phyloP scores from a whole-genome alignment of 768 basidiomycete genomes.

The Lactarius quietus region DNA sequence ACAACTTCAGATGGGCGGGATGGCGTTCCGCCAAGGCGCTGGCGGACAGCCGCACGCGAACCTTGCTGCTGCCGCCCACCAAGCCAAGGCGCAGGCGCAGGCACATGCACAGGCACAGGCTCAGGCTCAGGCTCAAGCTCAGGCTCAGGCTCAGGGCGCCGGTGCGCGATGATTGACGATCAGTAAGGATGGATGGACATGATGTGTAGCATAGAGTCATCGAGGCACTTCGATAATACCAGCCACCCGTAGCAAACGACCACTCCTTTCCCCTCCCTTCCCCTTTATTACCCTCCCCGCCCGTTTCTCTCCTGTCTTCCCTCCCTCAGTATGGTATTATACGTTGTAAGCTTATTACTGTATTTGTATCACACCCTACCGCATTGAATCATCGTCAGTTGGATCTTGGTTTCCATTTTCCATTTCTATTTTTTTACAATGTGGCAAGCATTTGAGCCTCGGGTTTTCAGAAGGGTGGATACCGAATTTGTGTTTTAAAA shows the following conservation, averaged over 20 bases:
- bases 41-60: slow-evolving; percentile 2
- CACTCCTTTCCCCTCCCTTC: neutral
- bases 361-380: slow-evolving; percentile 11
- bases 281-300: neutral
- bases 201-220: neutral
- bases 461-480: neutral
- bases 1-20: neutral
- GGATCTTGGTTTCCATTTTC: neutral
- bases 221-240: neutral
- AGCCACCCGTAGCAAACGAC: neutral
- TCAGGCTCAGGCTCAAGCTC: neutral
- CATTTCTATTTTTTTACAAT: neutral
- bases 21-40: slow-evolving; percentile 4
- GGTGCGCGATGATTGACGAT: slow-evolving; percentile 8
- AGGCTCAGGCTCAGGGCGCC: slow-evolving; percentile 24
- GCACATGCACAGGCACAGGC: slow-evolving; percentile 11
- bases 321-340: neutral
- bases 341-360: slow-evolving; percentile 21
- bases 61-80: neutral
- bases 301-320: neutral
- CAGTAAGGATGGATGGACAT: neutral
- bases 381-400: slow-evolving; percentile 6
- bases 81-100: slow-evolving; percentile 11
- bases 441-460: neutral
- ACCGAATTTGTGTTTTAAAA: too few species aligned